Evolutionary conservation across 2,329 filamentous ascomycete genomes (phyloP).

Genomic region (Colletotrichum paranaense): DNA sequence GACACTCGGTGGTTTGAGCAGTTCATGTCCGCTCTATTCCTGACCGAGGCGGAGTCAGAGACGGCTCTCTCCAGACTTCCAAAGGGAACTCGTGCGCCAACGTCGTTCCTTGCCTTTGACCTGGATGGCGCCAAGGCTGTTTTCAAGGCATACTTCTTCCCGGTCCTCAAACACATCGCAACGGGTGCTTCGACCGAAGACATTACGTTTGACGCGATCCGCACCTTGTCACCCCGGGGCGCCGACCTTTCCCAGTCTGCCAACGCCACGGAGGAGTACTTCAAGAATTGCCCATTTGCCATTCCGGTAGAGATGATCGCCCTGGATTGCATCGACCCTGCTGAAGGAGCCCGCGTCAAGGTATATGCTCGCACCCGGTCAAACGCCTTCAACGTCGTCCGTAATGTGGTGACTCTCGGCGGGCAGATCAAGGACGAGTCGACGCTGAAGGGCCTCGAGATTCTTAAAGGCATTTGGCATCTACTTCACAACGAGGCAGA

Average conservation of each 20-base stretch:
- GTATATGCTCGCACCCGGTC: constrained; percentile 40
- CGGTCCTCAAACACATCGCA: constrained; percentile 40
- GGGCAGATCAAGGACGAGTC: constrained; percentile 37
- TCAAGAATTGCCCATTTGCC: constrained; percentile 36
- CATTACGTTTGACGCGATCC: constrained; percentile 38
- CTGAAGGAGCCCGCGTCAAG: constrained; percentile 41
- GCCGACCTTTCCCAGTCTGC: constrained; percentile 35
- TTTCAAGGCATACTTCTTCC: constrained; percentile 42
- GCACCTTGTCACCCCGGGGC: constrained; percentile 38
- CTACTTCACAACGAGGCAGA: constrained; percentile 41
- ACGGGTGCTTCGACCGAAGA: constrained; percentile 37
- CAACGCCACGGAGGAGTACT: constrained; percentile 37
- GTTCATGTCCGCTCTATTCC: constrained; percentile 38
- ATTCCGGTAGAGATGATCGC: constrained; percentile 41
- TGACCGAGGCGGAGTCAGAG: constrained; percentile 33
- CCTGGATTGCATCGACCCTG: constrained; percentile 42
- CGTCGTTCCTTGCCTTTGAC: constrained; percentile 41
- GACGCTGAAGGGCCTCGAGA: constrained; percentile 38
- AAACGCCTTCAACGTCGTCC: constrained; percentile 40
- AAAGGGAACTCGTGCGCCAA: constrained; percentile 37
- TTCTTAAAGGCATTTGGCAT: constrained; percentile 41
- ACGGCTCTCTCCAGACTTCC: constrained; percentile 34
- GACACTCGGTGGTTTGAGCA: constrained; percentile 39
- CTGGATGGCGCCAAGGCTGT: constrained; percentile 37
- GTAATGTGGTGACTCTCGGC: constrained; percentile 40